These are phyloP conservation scores for Endocalyx cinctus DNA, from an alignment of 2,329 filamentous ascomycete genomes.

Conservation along the genomic window DNA sequence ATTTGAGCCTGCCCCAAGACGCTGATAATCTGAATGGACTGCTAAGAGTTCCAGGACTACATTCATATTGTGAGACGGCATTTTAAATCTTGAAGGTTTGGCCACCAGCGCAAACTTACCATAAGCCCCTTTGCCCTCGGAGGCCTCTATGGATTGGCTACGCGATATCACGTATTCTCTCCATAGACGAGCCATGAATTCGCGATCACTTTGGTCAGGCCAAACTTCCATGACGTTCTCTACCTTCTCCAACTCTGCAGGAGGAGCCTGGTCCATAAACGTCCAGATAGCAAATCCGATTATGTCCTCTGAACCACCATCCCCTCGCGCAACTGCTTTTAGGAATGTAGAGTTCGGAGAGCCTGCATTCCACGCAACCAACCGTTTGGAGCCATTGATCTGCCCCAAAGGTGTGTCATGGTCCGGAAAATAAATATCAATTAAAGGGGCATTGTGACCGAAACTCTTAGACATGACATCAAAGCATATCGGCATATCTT, in stretches of 20 bases:
- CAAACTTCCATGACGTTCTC: slow-evolving; percentile 16
- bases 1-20: slow-evolving; percentile 15
- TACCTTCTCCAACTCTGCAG: slow-evolving; percentile 12
- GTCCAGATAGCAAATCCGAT: slow-evolving; percentile 21
- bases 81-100: background rate
- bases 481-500: slow-evolving; percentile 18
- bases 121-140: slow-evolving; percentile 13
- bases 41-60: slow-evolving; percentile 20
- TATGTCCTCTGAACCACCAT: slow-evolving; percentile 4
- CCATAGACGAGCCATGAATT: slow-evolving; percentile 18
- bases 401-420: slow-evolving; percentile 15
- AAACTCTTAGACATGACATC: slow-evolving; percentile 16
- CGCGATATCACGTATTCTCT: slow-evolving; percentile 16
- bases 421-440: slow-evolving; percentile 18
- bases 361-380: slow-evolving; percentile 12
- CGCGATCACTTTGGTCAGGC: slow-evolving; percentile 16
- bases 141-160: slow-evolving; percentile 8
- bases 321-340: slow-evolving; percentile 12
- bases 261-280: slow-evolving; percentile 15
- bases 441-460: slow-evolving; percentile 17
- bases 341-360: slow-evolving; percentile 10
- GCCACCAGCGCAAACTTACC: slow-evolving; percentile 9
- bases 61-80: background rate
- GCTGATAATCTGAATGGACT: slow-evolving; percentile 16
- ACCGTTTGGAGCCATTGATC: slow-evolving; percentile 13